Conservation (phyloP, 2,329 filamentous ascomycete genomes). For the Fusarium nisikadoi region DNA sequence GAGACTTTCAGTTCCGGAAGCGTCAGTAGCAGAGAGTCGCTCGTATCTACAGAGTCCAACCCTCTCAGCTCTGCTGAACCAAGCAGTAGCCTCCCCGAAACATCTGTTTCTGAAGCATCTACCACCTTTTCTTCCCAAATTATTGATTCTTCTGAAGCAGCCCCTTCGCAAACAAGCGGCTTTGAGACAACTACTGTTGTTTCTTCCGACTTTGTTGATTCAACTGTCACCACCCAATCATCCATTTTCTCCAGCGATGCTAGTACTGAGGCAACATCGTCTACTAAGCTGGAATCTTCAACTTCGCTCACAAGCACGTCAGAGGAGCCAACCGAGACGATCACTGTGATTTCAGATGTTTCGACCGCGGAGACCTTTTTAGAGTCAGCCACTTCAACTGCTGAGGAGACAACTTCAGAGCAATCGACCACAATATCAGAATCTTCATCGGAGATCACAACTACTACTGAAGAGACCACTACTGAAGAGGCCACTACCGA, state of each 20-base stretch:
- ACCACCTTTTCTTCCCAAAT: not conserved
- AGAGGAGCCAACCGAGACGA: not conserved
- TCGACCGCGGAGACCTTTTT: too few relatives aligned
- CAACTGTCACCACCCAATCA: fast-evolving
- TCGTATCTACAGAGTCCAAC: not conserved
- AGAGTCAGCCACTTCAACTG: not conserved
- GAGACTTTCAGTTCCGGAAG: not conserved
- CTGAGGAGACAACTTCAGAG: not conserved
- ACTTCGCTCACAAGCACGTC: not conserved
- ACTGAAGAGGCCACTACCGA: not conserved
- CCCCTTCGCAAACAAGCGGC: not conserved
- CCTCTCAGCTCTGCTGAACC: not conserved
- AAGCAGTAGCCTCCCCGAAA: not conserved
- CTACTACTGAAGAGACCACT: not conserved
- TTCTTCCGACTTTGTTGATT: fast-evolving
- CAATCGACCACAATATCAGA: not conserved
- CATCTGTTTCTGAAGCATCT: not conserved
- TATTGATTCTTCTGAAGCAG: not conserved
- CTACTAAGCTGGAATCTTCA: not conserved
- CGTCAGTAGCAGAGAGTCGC: too few relatives aligned
- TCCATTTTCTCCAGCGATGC: fast-evolving
- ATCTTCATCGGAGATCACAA: not conserved
- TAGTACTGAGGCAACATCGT: not conserved
- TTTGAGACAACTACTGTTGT: fast-evolving
- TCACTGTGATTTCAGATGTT: not conserved